Conservation (phyloP, 2,329 filamentous ascomycete species). For the Verticillium alfalfae region DNA sequence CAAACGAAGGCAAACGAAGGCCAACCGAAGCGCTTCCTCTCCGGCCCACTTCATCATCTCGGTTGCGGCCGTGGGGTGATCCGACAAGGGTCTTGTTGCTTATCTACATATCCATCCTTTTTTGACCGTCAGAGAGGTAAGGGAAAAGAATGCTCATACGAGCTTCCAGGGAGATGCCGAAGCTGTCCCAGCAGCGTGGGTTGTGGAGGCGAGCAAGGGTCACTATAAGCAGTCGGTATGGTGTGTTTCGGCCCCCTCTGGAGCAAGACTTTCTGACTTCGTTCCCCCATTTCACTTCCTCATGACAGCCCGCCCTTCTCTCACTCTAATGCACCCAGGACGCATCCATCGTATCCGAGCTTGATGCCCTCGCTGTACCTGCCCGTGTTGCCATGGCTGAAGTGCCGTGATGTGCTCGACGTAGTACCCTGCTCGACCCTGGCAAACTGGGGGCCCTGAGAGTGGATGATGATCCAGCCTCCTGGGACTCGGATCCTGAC, state of each 20-base stretch:
- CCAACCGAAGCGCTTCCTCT: background rate
- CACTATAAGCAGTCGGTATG: background rate
- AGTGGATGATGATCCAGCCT: background rate
- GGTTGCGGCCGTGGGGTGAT: background rate
- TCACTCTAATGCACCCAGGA: too few relatives aligned
- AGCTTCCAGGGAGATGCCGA: too few relatives aligned
- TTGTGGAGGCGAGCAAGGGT: too few relatives aligned
- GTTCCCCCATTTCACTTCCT: too few relatives aligned
- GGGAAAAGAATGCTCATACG: background rate
- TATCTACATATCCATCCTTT: background rate
- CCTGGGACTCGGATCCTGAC: background rate
- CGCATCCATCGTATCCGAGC: too few relatives aligned
- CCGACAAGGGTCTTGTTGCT: background rate
- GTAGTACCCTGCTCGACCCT: background rate
- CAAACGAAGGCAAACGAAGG: background rate
- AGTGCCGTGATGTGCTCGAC: background rate
- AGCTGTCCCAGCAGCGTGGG: too few relatives aligned
- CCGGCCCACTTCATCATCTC: background rate
- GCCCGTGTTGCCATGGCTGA: background rate
- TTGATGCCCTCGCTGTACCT: too few relatives aligned
- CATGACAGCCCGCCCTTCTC: too few relatives aligned
- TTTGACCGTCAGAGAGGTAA: too few relatives aligned
- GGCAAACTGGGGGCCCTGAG: background rate
- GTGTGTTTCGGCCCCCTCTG: background rate
- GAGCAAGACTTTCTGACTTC: too few relatives aligned